These are phyloP conservation scores for Ilex aquifolium DNA, from an alignment of 257 asterid genomes.

Conservation along the genomic window DNA sequence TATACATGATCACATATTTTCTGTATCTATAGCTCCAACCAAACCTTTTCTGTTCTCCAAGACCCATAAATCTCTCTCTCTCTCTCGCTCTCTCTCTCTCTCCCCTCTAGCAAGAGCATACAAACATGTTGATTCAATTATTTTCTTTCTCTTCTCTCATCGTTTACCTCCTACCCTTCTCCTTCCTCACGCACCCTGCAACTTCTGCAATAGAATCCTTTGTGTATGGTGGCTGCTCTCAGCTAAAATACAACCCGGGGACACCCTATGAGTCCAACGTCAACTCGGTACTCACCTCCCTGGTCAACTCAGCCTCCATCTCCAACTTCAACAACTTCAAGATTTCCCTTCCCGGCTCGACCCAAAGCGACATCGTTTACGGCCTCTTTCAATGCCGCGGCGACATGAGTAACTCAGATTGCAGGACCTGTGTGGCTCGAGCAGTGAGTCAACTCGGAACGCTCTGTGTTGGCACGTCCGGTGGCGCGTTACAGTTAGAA, in stretches of 20 bases:
- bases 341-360: constrained; percentile 53
- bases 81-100: too few species aligned
- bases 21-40: too few species aligned
- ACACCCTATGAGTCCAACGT: constrained; percentile 57
- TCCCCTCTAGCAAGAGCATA: too few species aligned
- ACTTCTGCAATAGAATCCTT: constrained; percentile 28
- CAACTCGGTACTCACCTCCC: constrained; percentile 57
- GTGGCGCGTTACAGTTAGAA: constrained; percentile 77
- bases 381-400: constrained; percentile 88
- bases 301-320: constrained; percentile 55
- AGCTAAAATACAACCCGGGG: constrained; percentile 43
- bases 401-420: constrained; percentile 46
- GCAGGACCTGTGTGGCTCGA: constrained; percentile 43
- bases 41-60: too few species aligned
- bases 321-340: constrained; percentile 69
- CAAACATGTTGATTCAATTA: too few species aligned
- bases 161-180: constrained; percentile 7
- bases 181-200: constrained; percentile 12
- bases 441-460: constrained; percentile 57
- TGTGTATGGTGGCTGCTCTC: constrained; percentile 70
- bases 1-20: too few species aligned
- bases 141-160: constrained; percentile 12
- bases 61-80: too few species aligned
- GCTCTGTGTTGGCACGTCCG: constrained; percentile 49
- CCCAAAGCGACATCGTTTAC: constrained; percentile 42